Evolutionary conservation across 176 grass and related monocot genomes (phyloP).

Genomic region (Cenchrus americanus): DNA sequence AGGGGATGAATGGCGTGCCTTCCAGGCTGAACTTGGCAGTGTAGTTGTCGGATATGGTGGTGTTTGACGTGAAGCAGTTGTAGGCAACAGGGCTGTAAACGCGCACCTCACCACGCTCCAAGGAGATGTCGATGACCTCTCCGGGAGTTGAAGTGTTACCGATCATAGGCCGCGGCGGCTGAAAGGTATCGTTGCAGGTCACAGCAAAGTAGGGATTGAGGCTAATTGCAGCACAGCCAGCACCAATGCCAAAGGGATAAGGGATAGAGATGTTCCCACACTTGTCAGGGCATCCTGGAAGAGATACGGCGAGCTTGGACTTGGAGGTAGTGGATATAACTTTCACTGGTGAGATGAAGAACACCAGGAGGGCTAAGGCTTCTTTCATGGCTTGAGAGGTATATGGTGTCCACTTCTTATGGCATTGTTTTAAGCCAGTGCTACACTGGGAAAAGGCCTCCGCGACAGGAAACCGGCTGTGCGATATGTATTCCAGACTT

Average conservation of each 20-base stretch:
- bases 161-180: slow-evolving; percentile 32
- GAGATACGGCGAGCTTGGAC: not conserved
- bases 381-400: slow-evolving; percentile 37
- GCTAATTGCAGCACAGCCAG: not conserved
- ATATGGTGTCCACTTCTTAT: slow-evolving; percentile 1
- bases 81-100: not conserved
- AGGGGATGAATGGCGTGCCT: not conserved
- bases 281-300: slow-evolving; percentile 44
- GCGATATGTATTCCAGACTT: not conserved
- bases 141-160: rapidly evolving
- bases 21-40: not conserved
- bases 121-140: slow-evolving; percentile 36
- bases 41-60: not conserved
- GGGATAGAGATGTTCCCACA: slow-evolving; percentile 38
- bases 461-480: not conserved
- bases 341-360: not conserved
- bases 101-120: slow-evolving; percentile 34
- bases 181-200: slow-evolving; percentile 32
- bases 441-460: no score
- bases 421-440: not conserved
- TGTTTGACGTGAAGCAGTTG: slow-evolving; percentile 29
- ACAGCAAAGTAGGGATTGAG: not conserved
- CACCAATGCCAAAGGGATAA: slow-evolving; percentile 46
- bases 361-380: not conserved
- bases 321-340: not conserved